A percentile compares a stretch with the other conserved stretches of the same genome.
phyloP scores from a whole-genome alignment of 371 early-diverging fungal species.

The Syncephalastrum racemosum region DNA sequence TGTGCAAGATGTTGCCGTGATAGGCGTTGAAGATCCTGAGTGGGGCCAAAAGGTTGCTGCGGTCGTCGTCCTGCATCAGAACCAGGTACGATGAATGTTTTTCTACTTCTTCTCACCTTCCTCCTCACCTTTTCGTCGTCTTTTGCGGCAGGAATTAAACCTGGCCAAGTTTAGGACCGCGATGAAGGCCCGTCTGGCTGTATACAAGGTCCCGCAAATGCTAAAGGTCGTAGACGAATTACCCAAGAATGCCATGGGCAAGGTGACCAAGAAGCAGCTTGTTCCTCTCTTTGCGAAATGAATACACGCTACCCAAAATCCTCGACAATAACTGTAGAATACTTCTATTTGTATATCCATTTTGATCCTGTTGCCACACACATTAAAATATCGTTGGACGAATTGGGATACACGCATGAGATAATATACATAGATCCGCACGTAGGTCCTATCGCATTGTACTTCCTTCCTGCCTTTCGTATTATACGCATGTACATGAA shows the following conservation, averaged over 20 bases:
- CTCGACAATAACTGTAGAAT: too few relatives aligned
- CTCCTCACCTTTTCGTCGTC: too few relatives aligned
- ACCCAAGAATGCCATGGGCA: slow-evolving; percentile 89
- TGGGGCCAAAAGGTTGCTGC: slow-evolving; percentile 83
- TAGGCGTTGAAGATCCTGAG: slow-evolving; percentile 73
- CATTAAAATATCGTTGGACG: too few relatives aligned
- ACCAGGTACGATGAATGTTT: slow-evolving; percentile 7
- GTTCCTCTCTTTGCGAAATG: slow-evolving; percentile 40
- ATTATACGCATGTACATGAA: too few relatives aligned
- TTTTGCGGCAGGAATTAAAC: slow-evolving; percentile 25
- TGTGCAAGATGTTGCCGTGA: slow-evolving; percentile 73
- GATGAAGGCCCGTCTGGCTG: slow-evolving; percentile 62
- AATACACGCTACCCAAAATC: neutral
- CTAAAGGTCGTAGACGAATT: slow-evolving; percentile 52
- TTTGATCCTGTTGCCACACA: too few relatives aligned
- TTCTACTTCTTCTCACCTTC: slow-evolving; percentile 1
- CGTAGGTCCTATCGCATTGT: too few relatives aligned
- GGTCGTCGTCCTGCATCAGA: slow-evolving; percentile 48
- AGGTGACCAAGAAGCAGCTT: slow-evolving; percentile 82
- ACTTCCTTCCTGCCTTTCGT: too few relatives aligned
- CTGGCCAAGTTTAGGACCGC: slow-evolving; percentile 48
- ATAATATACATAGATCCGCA: too few relatives aligned
- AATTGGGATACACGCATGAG: too few relatives aligned
- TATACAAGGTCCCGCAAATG: slow-evolving; percentile 72
- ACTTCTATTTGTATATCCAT: too few relatives aligned